Evolutionary conservation across 2,329 filamentous ascomycete species (phyloP).

Genomic region (Graphilbum sp.): DNA sequence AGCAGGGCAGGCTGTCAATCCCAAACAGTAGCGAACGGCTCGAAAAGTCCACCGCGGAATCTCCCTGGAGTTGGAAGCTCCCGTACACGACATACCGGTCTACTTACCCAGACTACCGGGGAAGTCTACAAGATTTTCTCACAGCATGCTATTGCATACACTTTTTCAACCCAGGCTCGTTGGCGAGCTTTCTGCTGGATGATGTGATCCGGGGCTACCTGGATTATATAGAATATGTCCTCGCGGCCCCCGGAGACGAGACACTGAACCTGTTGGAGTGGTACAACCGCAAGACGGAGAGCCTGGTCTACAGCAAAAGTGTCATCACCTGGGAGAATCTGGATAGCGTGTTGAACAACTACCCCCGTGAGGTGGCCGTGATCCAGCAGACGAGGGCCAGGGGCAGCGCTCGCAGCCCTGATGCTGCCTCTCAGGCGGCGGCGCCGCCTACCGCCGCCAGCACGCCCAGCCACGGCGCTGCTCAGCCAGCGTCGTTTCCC

Average conservation of each 20-base stretch:
- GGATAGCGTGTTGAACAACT: conserved; percentile 4
- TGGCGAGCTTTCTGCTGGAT: conserved; percentile 31
- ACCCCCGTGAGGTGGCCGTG: conserved; percentile 4
- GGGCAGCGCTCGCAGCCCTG: neutral
- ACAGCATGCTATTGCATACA: conserved; percentile 25
- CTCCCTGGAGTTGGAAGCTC: too few relatives aligned
- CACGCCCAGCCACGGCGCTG: too few relatives aligned
- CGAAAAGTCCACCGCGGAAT: too few relatives aligned
- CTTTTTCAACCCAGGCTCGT: conserved; percentile 17
- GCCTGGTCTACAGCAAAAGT: conserved; percentile 10
- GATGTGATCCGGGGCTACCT: conserved; percentile 32
- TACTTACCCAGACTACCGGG: conserved; percentile 27
- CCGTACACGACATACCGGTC: conserved; percentile 21
- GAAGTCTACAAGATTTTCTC: conserved; percentile 24
- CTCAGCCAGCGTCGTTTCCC: too few relatives aligned
- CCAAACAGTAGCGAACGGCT: too few relatives aligned
- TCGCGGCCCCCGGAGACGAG: neutral
- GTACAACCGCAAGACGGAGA: conserved; percentile 17
- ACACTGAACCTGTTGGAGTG: conserved; percentile 18
- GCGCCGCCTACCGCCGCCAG: neutral
- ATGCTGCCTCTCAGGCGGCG: neutral
- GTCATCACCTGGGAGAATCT: conserved; percentile 12
- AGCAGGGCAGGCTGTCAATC: too few relatives aligned
- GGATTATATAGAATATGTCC: conserved; percentile 25
- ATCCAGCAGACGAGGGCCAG: neutral